These are phyloP conservation scores for Elongisporangium anandrum DNA, from an alignment of 352 stramenopile genomes.

Conservation along the genomic window DNA sequence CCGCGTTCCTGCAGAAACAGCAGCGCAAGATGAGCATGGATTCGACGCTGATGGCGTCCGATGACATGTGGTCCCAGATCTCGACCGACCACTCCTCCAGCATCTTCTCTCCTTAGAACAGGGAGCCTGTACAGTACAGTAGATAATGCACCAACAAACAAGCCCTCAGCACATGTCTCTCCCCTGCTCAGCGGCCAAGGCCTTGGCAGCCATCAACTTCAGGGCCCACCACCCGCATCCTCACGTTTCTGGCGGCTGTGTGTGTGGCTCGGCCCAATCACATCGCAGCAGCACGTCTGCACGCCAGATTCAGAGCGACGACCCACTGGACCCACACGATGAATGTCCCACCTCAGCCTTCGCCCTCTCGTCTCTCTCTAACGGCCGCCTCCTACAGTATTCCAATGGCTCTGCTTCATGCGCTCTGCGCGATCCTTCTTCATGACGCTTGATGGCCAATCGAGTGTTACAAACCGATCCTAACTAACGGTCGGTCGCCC, in stretches of 20 bases:
- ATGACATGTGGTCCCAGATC: constrained; percentile 67
- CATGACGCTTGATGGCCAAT: too few species aligned
- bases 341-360: neutral
- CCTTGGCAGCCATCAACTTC: neutral
- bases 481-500: neutral
- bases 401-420: too few species aligned
- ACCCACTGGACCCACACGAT: neutral
- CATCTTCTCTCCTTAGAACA: constrained; percentile 7
- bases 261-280: neutral
- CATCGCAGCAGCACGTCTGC: neutral
- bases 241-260: neutral
- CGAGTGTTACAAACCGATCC: too few species aligned
- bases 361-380: too few species aligned
- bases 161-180: neutral
- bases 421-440: neutral
- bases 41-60: constrained; percentile 48
- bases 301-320: neutral
- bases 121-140: neutral
- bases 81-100: constrained; percentile 39
- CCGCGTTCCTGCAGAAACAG: constrained; percentile 9
- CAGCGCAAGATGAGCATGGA: constrained; percentile 65
- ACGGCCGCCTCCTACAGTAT: too few species aligned
- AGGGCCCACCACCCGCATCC: neutral
- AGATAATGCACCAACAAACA: neutral
- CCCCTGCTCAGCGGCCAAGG: neutral